Evolutionary conservation across 306 rosid genomes (phyloP).

Genomic region (Urtica urens): DNA sequence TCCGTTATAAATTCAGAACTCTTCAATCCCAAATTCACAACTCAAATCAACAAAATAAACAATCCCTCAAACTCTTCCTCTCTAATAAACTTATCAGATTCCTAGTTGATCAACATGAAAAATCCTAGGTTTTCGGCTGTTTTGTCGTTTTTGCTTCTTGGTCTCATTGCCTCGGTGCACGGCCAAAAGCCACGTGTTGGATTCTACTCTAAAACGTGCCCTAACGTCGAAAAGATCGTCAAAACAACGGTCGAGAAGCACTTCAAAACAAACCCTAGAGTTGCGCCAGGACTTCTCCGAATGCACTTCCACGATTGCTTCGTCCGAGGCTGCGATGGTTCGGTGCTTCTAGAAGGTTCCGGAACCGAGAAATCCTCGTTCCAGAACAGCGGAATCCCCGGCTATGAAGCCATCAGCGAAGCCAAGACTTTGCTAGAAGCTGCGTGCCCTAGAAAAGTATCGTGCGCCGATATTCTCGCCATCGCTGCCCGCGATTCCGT

Average conservation of each 20-base stretch:
- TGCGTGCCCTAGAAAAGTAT: constrained; percentile 16
- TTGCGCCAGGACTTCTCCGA: constrained; percentile 11
- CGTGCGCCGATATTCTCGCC: constrained; percentile 20
- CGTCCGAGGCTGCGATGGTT: constrained; percentile 21
- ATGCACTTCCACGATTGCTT: constrained; percentile 19
- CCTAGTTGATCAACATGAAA: not conserved
- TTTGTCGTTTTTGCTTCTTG: not conserved
- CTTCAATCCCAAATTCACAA: too few relatives aligned
- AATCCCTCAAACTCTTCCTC: too few relatives aligned
- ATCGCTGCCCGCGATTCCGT: constrained; percentile 22
- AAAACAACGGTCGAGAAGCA: constrained; percentile 1
- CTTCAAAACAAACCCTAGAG: constrained; percentile 2
- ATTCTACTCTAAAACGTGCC: constrained; percentile 9
- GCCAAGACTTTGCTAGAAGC: constrained; percentile 19
- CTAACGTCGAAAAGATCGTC: constrained; percentile 10
- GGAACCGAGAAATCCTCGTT: constrained; percentile 5
- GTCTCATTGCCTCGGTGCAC: constrained; percentile 3
- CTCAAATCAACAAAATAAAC: too few relatives aligned
- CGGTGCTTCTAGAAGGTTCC: constrained; percentile 6
- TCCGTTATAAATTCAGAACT: too few relatives aligned
- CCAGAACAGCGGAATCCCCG: constrained; percentile 4
- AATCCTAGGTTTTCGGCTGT: not conserved
- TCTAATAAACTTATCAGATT: too few relatives aligned
- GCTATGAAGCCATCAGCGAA: constrained; percentile 17
- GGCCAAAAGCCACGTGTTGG: constrained; percentile 12